Evolutionary conservation across 108 stramenopile genomes (phyloP), one percentile per base, ranked within the genome.

Genomic region (Pseudonitzschia multistriata): DNA sequence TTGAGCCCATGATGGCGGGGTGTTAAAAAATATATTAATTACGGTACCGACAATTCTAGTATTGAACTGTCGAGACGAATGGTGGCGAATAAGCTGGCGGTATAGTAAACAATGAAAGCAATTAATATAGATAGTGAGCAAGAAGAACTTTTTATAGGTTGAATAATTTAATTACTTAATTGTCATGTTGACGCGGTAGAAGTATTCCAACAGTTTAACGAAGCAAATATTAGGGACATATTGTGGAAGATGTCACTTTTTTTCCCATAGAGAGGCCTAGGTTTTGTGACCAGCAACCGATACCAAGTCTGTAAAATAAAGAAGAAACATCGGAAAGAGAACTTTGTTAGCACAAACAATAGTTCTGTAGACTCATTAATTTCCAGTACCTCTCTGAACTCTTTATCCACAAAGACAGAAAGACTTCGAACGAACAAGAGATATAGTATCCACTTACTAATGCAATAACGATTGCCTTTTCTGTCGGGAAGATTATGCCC

Each of bases 401-500:
- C 37, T 17, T 13, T 17, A 13, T 13, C 15, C 15, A 10, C 15
- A 3, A 17, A 1, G 11, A 45, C 42, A 13, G 8, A 45, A 8
- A 1, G 17, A 45, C 11, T 17, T 3, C 17, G 2, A 45, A 8
- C 15, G 17, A 62, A 31, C 21, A 64, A 25, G 6, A 13, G 15
- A 64, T 25, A 47, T 19, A 31, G 5, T 22, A 11, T 42, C 39
- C 24, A 64, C 63, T 64, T 64, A 64, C 63, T 64, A 24, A 64
- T 64, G 37, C 63, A 64, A 64, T 45, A 64, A 35, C 63, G 63
- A 19, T 64, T 64, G 3, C 63, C 63, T 5, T 64, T 5, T 47
- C 42, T 64, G 8, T 64, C 63, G 3, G 63, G 89, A 19, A 94
- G 62, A 63, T 94, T 94, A 80, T 90, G 89, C 4, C 92, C 74